phyloP scores from a whole-genome alignment of 2,329 filamentous ascomycete genomes.

The Shiraia sp. region DNA sequence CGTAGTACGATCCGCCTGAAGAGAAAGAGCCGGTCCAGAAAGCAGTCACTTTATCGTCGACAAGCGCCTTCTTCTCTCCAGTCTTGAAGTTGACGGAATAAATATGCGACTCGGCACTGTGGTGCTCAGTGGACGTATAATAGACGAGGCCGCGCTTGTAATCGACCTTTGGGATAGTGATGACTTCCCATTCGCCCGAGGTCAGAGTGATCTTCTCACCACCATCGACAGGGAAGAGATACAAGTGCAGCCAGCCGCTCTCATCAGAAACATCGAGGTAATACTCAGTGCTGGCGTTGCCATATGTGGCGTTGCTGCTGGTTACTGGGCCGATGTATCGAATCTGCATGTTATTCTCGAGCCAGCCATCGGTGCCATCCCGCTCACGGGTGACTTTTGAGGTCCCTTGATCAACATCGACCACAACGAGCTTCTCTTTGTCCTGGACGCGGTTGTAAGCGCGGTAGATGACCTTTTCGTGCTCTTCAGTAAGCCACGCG shows the following conservation, averaged over 20 bases:
- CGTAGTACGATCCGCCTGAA: constrained; percentile 64
- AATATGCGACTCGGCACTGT: constrained; percentile 69
- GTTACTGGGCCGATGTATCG: constrained; percentile 55
- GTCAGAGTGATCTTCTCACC: constrained; percentile 63
- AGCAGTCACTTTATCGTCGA: constrained; percentile 62
- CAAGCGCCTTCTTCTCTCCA: constrained; percentile 60
- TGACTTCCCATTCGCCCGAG: constrained; percentile 68
- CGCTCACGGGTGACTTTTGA: constrained; percentile 59
- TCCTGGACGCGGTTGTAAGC: constrained; percentile 72
- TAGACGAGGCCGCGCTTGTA: constrained; percentile 60
- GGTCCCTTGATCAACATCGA: constrained; percentile 55
- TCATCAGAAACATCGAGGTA: constrained; percentile 71
- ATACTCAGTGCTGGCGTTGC: constrained; percentile 50
- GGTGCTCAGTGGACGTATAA: constrained; percentile 66
- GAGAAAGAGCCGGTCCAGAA: constrained; percentile 70
- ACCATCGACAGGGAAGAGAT: constrained; percentile 63
- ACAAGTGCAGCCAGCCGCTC: constrained; percentile 68
- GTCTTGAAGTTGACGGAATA: constrained; percentile 67
- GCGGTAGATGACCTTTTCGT: constrained; percentile 65
- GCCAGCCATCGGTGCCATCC: constrained; percentile 64
- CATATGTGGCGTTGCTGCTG: constrained; percentile 38
- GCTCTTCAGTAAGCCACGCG: constrained; percentile 66
- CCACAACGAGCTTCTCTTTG: constrained; percentile 63
- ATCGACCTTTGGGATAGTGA: constrained; percentile 63
- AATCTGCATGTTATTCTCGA: constrained; percentile 63